Evolutionary conservation across 805 yeast species (phyloP).

Genomic region (Starmerella riodocensis): DNA sequence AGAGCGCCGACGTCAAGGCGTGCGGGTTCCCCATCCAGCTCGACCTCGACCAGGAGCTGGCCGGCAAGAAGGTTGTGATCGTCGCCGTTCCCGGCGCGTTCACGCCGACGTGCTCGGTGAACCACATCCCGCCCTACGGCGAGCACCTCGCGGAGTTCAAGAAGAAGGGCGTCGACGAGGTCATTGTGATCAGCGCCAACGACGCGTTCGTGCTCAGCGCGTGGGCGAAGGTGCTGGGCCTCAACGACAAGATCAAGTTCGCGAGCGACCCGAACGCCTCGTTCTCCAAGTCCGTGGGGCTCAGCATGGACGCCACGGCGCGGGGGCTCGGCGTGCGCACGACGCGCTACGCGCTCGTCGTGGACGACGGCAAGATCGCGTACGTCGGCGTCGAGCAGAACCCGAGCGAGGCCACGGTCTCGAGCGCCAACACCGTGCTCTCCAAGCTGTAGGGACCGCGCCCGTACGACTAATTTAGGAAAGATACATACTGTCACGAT

Average conservation of each 20-base stretch:
- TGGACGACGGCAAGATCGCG: conserved; percentile 42
- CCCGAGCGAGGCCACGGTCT: conserved; percentile 32
- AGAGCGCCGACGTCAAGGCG: conserved; percentile 24
- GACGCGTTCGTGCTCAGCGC: conserved; percentile 61
- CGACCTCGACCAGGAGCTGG: conserved; percentile 28
- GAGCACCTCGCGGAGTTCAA: conserved; percentile 38
- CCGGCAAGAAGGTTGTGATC: conserved; percentile 44
- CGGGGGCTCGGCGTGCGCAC: conserved; percentile 48
- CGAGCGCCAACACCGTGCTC: conserved; percentile 35
- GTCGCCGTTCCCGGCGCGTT: conserved; percentile 80
- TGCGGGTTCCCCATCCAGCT: conserved; percentile 32
- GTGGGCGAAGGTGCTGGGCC: conserved; percentile 42
- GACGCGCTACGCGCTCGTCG: conserved; percentile 58
- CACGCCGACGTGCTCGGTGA: conserved; percentile 66
- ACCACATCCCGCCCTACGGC: conserved; percentile 60
- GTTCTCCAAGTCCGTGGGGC: conserved; percentile 49
- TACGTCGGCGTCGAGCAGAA: conserved; percentile 40
- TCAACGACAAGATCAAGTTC: conserved; percentile 34
- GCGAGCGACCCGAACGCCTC: conserved; percentile 54
- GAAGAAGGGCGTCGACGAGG: conserved; percentile 48
- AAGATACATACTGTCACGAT: too few relatives aligned
- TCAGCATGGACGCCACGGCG: conserved; percentile 40
- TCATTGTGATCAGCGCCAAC: conserved; percentile 52
- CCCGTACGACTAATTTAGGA: too few relatives aligned
- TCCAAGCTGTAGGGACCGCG: conserved; percentile 25